phyloP scores from a whole-genome alignment of 352 stramenopile species.

The Hyaloperonospora brassicae region DNA sequence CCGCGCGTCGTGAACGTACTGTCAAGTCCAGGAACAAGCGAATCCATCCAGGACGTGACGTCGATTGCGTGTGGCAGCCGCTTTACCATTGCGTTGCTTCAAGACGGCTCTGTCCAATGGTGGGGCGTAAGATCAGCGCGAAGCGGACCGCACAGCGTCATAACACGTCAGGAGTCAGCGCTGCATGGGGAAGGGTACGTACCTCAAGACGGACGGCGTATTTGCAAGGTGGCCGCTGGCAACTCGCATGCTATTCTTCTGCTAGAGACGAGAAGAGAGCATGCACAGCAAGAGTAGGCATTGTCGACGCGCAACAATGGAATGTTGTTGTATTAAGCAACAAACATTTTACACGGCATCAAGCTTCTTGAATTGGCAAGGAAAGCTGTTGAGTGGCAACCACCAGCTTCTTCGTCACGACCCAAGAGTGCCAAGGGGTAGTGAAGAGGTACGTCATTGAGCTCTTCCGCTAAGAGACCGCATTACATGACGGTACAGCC shows the following conservation, averaged over 20 bases:
- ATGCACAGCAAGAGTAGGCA: slow-evolving; percentile 1
- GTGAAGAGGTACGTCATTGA: background rate
- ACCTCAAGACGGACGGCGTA: slow-evolving; percentile 2
- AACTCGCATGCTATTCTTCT: slow-evolving; percentile 28
- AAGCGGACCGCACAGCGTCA: background rate
- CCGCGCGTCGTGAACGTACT: slow-evolving; percentile 39
- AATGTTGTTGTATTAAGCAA: slow-evolving; percentile 25
- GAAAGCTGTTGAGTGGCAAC: too few species aligned
- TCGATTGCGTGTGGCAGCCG: slow-evolving; percentile 43
- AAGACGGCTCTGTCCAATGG: slow-evolving; percentile 38
- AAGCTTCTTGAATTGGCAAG: background rate
- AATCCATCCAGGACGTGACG: slow-evolving; percentile 22
- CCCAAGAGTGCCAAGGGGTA: background rate
- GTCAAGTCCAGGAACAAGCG: slow-evolving; percentile 18
- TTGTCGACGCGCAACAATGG: slow-evolving; percentile 16
- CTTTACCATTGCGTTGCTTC: slow-evolving; percentile 40
- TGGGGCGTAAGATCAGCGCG: slow-evolving; percentile 32
- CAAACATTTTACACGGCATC: slow-evolving; percentile 15
- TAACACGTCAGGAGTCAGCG: slow-evolving; percentile 6
- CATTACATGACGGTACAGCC: slow-evolving; percentile 60
- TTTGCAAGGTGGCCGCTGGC: slow-evolving; percentile 20
- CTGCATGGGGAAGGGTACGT: slow-evolving; percentile 8
- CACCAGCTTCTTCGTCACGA: background rate
- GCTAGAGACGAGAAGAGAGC: slow-evolving; percentile 1
- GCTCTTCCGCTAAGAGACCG: background rate